Evolutionary conservation across 192 early-diverging fungal genomes (phyloP), one percentile per base, ranked within the genome.

Genomic region (Umbelopsis vinacea): DNA sequence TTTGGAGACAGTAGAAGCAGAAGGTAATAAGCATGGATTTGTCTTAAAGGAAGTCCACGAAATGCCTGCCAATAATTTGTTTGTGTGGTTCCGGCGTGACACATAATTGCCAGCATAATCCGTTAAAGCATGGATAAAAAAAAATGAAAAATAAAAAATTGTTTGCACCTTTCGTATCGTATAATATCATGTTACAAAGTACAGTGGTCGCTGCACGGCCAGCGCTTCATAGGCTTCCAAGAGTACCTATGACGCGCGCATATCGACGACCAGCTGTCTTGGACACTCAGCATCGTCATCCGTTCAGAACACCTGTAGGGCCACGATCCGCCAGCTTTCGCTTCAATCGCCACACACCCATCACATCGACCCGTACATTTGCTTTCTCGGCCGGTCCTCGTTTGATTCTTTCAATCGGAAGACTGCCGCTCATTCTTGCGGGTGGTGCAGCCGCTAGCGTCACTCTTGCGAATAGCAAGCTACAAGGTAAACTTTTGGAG

Each of bases 391-490:
- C 74, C 2, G 53, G 76, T 50, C 85, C 87, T 11, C 73, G 82
- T 26, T 72, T 85, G 33, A 50, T 86, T 7, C 71, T 85, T 35
- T 76, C 74, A 75, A 75, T 84, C 11, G 63, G 92, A 26, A 77
- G 88, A 14, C 43, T 93, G 9, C 90, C 91, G 17, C 71, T 89
- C 4, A 81, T 85, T 26, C 83, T 86, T 5, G 83, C 84, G 12
- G 89, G 86, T 0, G 86, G 86, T 14, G 85, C 86, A 6, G 83
- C 83, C 35, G 89, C 89, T 22, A 85, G 83, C 52, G 77, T 85
- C 10, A 85, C 88, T 17, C 83, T 89, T 67, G 87, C 88, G 2
- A 82, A 89, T 47, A 88, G 89, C 68, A 90, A 91, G 76, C 46
- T 89, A 45, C 78, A 82, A 77, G 87, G 84, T 85, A 81, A 43